These are phyloP conservation scores for Lichtheimia hyalospora DNA, from an alignment of 371 early-diverging fungal species.

Conservation along the genomic window DNA sequence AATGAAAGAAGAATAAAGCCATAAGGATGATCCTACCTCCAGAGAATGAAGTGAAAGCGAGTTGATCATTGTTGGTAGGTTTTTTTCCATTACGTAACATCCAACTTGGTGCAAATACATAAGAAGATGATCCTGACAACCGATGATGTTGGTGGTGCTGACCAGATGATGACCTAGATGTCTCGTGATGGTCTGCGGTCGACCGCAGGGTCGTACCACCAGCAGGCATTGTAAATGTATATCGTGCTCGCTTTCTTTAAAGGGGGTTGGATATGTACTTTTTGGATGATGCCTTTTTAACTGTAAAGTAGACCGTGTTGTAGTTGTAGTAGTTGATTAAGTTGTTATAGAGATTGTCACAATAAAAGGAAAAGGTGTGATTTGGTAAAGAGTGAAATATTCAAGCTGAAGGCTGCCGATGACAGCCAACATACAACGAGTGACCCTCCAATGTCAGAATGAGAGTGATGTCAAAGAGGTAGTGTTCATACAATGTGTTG, in stretches of 20 bases:
- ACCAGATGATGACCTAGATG: neutral
- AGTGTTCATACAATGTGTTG: too few relatives aligned
- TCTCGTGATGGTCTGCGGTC: neutral
- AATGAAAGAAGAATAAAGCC: neutral
- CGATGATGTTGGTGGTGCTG: neutral
- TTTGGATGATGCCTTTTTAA: too few relatives aligned
- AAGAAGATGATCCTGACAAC: conserved; percentile 3
- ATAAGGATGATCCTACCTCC: neutral
- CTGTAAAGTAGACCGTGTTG: too few relatives aligned
- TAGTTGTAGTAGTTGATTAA: too few relatives aligned
- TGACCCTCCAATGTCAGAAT: neutral
- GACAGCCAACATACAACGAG: neutral
- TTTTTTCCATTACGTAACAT: conserved; percentile 7
- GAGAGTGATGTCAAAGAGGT: neutral
- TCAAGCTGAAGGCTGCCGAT: neutral
- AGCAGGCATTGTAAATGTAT: neutral
- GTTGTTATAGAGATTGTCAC: too few relatives aligned
- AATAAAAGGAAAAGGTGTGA: neutral
- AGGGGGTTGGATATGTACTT: too few relatives aligned
- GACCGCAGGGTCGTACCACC: neutral
- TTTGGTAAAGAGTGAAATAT: neutral
- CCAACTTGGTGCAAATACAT: conserved; percentile 16
- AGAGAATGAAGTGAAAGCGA: conserved; percentile 16
- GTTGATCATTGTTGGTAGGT: neutral
- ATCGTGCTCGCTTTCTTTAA: too few relatives aligned